Conservation (phyloP, 768 basidiomycete genomes). For the Mycena epipterygia region DNA sequence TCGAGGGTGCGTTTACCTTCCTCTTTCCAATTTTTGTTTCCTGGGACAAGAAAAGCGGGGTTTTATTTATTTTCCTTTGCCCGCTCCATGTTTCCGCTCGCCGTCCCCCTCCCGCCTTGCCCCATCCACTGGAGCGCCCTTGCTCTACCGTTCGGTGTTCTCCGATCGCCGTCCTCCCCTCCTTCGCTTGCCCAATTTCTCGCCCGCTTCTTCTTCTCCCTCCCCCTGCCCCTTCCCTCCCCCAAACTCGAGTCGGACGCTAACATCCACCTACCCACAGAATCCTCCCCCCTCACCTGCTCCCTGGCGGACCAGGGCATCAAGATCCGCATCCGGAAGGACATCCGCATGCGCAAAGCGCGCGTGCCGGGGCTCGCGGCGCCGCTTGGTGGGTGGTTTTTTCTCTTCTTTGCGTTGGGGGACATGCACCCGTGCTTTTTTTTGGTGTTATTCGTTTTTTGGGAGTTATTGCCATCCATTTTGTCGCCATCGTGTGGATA, state of each 20-base stretch:
- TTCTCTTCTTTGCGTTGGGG: background rate
- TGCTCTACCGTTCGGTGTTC: background rate
- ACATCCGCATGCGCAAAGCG: slow-evolving; percentile 86
- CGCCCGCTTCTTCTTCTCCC: background rate
- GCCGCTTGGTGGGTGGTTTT: background rate
- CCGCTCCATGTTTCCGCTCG: background rate
- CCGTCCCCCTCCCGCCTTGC: background rate
- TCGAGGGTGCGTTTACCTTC: slow-evolving; percentile 77
- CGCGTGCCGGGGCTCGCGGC: slow-evolving; percentile 43
- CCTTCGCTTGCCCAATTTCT: background rate
- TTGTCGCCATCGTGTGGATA: too few species aligned
- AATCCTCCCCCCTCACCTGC: slow-evolving; percentile 90
- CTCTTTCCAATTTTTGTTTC: background rate
- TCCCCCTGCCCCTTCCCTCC: background rate
- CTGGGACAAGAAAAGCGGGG: too few species aligned
- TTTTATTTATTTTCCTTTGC: background rate
- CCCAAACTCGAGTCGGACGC: background rate
- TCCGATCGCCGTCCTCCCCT: too few species aligned
- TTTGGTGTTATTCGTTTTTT: too few species aligned
- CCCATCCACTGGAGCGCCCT: background rate
- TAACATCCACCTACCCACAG: slow-evolving; percentile 53
- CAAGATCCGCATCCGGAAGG: slow-evolving; percentile 94
- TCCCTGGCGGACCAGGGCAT: slow-evolving; percentile 96
- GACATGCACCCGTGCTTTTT: background rate
- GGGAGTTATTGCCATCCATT: too few species aligned